A percentile compares a stretch with the other conserved stretches of the same genome.
Evolutionary conservation across 371 early-diverging fungal genomes (phyloP).

Genomic region (Saksenaea oblongispora): DNA sequence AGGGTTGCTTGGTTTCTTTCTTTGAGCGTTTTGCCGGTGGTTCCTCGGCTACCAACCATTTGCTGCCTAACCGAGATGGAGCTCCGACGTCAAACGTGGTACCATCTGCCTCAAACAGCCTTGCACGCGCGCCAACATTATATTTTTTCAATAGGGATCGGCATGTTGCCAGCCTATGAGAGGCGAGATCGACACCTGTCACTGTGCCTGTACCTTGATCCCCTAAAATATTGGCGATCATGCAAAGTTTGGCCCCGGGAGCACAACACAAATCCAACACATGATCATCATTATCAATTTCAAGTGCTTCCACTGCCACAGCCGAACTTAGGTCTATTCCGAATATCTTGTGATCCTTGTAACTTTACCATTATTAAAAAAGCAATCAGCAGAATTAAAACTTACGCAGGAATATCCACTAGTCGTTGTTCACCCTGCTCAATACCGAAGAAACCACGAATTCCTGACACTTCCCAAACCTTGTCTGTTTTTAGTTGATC

Average conservation of each 20-base stretch:
- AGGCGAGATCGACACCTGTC: conserved; percentile 90
- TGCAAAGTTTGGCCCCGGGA: conserved; percentile 84
- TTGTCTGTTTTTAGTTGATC: conserved; percentile 39
- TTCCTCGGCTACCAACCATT: conserved; percentile 9
- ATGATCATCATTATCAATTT: conserved; percentile 63
- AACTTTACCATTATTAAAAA: conserved; percentile 20
- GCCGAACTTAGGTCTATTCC: conserved; percentile 90
- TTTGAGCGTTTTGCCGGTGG: conserved; percentile 16
- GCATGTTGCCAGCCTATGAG: conserved; percentile 73
- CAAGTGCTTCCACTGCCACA: conserved; percentile 64
- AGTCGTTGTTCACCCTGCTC: conserved; percentile 27
- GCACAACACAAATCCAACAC: conserved; percentile 84
- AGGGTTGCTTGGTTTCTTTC: conserved; percentile 51
- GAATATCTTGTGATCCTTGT: conserved; percentile 53
- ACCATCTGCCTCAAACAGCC: conserved; percentile 80
- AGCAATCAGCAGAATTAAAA: not conserved
- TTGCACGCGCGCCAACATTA: conserved; percentile 52
- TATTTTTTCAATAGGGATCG: conserved; percentile 69
- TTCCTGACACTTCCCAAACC: conserved; percentile 32
- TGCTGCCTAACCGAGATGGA: conserved; percentile 52
- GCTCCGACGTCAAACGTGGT: conserved; percentile 75
- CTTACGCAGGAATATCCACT: conserved; percentile 46
- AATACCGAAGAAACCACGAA: conserved; percentile 38
- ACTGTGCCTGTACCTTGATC: conserved; percentile 70
- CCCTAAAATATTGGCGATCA: conserved; percentile 72